These are phyloP conservation scores for Edaphochlamys debaryana DNA, from an alignment of 139 green algal genomes.

Conservation along the genomic window DNA sequence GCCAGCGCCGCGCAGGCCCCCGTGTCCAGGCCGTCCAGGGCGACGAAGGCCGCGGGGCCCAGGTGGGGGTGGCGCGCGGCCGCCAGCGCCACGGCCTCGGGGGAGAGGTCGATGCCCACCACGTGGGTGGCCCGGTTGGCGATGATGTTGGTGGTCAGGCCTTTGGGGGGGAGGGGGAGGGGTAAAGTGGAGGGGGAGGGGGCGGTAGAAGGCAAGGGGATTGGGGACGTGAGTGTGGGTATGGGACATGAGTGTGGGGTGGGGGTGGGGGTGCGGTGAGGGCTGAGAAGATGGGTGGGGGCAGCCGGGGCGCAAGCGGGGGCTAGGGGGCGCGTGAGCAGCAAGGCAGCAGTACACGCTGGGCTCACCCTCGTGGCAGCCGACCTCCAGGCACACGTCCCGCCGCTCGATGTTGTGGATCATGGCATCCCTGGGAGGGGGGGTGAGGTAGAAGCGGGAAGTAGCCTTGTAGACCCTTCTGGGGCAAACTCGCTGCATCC, in stretches of 20 bases:
- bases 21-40: conserved; percentile 17
- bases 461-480: too few species aligned
- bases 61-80: conserved; percentile 25
- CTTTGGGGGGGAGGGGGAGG: not conserved
- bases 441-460: too few species aligned
- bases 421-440: conserved; percentile 6
- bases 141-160: conserved; percentile 44
- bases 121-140: conserved; percentile 34
- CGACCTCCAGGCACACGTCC: conserved; percentile 48
- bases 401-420: conserved; percentile 26
- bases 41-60: not conserved
- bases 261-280: too few species aligned
- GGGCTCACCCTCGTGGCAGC: conserved; percentile 42
- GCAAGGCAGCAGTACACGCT: too few species aligned
- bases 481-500: too few species aligned
- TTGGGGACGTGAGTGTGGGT: too few species aligned
- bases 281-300: too few species aligned
- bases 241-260: too few species aligned
- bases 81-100: conserved; percentile 19
- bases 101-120: conserved; percentile 18
- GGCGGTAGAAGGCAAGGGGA: too few species aligned
- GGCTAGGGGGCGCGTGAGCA: too few species aligned
- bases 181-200: too few species aligned
- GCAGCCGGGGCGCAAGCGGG: too few species aligned
- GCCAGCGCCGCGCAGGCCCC: not conserved